Evolutionary conservation across 2,329 filamentous ascomycete species (phyloP), one percentile per base, ranked within the genome.

Genomic region (Plectosphaerella sp.): DNA sequence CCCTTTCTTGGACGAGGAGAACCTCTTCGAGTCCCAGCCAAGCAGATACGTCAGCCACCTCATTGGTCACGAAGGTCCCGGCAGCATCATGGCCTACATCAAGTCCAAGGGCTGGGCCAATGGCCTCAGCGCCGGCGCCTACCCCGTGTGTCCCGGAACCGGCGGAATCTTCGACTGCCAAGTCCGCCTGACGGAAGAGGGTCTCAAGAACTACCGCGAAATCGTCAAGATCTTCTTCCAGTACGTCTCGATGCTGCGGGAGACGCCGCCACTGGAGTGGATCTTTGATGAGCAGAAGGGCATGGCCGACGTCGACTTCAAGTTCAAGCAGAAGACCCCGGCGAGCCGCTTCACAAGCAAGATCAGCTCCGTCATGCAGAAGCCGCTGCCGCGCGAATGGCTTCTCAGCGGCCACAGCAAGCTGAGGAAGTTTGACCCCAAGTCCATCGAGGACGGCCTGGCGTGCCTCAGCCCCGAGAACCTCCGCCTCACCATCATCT

Each of bases 41-140:
- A 88, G 88, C 57, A 83, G 88, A 55, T 97, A 96, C 64, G 84
- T 96, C 54, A 88, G 88, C 62, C 92, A 97, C 64, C 73, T 97
- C 50, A 89, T 97, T 56, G 92, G 92, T 5, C 92, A 97, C 61
- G 92, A 97, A 68, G 91, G 92, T 0, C 92, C 92, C 1, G 92
- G 92, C 4, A 96, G 92, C 67, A 88, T 97, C 62, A 84, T 97
- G 72, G 86, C 91, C 2, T 91, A 94, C 66, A 80, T 96, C 68
- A 96, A 96, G 68, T 84, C 82, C 24, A 94, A 92, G 69, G 92
- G 92, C 8, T 96, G 91, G 89, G 91, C 87, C 4, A 95, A 92
- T 61, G 83, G 85, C 3, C 75, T 97, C 3, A 89, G 87, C 45
- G 89, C 91, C 39, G 91, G 91, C 36, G 81, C 84, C 8, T 86